Conservation (phyloP, 2,329 filamentous ascomycete species). For the Cladosporium sp. region DNA sequence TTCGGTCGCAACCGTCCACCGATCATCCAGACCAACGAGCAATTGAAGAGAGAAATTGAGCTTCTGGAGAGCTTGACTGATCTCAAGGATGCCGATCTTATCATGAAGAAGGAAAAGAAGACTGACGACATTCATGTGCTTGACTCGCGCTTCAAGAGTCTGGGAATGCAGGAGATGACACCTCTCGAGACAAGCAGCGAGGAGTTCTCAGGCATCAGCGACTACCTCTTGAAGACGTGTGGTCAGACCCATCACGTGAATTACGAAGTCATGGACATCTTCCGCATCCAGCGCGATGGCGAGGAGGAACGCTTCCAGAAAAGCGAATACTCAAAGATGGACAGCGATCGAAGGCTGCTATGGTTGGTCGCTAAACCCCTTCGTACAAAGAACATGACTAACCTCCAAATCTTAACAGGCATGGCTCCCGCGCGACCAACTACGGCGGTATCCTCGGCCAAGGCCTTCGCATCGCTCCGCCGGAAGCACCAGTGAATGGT, state of each 20-base stretch:
- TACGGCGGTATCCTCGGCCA: constrained; percentile 84
- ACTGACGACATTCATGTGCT: constrained; percentile 56
- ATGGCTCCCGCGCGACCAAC: constrained; percentile 78
- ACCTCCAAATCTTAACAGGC: constrained; percentile 30
- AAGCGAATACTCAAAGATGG: constrained; percentile 52
- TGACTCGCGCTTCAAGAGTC: constrained; percentile 67
- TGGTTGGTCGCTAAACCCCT: constrained; percentile 48
- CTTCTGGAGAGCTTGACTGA: constrained; percentile 76
- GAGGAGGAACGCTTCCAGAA: constrained; percentile 66
- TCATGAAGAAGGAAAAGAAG: constrained; percentile 62
- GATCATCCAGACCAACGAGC: constrained; percentile 52
- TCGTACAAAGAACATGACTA: background rate
- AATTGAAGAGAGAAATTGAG: constrained; percentile 72
- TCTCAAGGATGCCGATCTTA: constrained; percentile 75
- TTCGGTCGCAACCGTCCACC: constrained; percentile 73
- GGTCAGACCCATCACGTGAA: constrained; percentile 61
- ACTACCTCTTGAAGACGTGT: constrained; percentile 64
- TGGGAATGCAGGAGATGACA: constrained; percentile 74
- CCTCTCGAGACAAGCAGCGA: constrained; percentile 53
- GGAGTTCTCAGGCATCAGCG: constrained; percentile 63
- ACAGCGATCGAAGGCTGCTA: constrained; percentile 70
- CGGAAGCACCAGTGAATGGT: constrained; percentile 65
- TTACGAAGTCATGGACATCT: constrained; percentile 68
- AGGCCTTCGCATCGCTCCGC: constrained; percentile 83
- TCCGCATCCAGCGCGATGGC: constrained; percentile 72